A percentile compares a stretch with the other conserved stretches of the same genome.
phyloP scores from a whole-genome alignment of 352 stramenopile genomes.

The Globisporangium viniferum region DNA sequence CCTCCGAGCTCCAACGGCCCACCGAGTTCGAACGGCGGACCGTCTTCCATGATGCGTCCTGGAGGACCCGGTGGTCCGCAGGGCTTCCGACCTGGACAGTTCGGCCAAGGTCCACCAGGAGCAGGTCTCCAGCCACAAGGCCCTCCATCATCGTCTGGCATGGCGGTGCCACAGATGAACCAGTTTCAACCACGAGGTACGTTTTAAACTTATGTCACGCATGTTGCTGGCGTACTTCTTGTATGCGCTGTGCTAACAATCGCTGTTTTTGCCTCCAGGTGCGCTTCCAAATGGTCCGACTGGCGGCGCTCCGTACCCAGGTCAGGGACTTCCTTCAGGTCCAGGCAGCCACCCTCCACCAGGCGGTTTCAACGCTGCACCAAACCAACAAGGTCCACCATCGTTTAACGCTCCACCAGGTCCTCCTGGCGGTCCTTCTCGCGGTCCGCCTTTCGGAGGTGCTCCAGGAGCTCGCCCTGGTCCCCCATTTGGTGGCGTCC shows the following conservation, averaged over 20 bases:
- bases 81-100: constrained; percentile 23
- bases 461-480: constrained; percentile 10
- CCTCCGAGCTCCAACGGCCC: constrained; percentile 11
- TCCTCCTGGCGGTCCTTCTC: constrained; percentile 15
- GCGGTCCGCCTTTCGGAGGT: constrained; percentile 11
- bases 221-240: not conserved
- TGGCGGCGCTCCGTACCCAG: constrained; percentile 22
- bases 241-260: not conserved
- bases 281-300: constrained; percentile 22
- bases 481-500: constrained; percentile 14
- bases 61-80: constrained; percentile 8
- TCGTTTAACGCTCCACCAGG: constrained; percentile 18
- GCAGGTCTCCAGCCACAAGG: constrained; percentile 11
- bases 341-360: constrained; percentile 8
- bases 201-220: not conserved
- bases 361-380: constrained; percentile 13
- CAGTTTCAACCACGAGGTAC: constrained; percentile 36
- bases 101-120: constrained; percentile 17
- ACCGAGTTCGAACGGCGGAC: constrained; percentile 5
- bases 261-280: constrained; percentile 6
- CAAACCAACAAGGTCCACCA: constrained; percentile 11
- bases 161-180: constrained; percentile 34
- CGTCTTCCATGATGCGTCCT: constrained; percentile 1
- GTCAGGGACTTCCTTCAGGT: constrained; percentile 18
- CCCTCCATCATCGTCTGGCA: constrained; percentile 35